Conservation (phyloP, 768 basidiomycete species). For the Russula virescens region DNA sequence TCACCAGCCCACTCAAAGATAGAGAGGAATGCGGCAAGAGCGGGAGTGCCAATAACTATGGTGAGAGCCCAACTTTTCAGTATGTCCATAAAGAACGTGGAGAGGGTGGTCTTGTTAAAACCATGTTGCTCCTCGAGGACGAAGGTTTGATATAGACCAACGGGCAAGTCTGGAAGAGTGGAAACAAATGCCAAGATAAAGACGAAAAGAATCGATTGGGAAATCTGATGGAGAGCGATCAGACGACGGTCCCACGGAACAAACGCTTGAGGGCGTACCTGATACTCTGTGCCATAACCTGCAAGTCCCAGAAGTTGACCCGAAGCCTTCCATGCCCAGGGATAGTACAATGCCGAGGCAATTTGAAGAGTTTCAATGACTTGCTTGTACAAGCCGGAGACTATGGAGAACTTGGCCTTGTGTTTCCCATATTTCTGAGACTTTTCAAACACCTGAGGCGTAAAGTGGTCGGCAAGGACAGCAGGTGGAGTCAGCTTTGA, state of each 20-base stretch:
- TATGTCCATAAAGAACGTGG: conserved; percentile 70
- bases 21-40: conserved; percentile 80
- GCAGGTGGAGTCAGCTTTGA: conserved; percentile 67
- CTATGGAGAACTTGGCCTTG: conserved; percentile 78
- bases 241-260: neutral
- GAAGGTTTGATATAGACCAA: conserved; percentile 83
- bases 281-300: conserved; percentile 67
- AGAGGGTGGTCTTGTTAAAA: conserved; percentile 89
- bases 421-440: conserved; percentile 89
- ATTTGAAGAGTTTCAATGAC: conserved; percentile 62
- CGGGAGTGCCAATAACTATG: conserved; percentile 71
- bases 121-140: conserved; percentile 93
- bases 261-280: conserved; percentile 42
- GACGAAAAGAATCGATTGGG: conserved; percentile 76
- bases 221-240: conserved; percentile 50
- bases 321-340: conserved; percentile 73
- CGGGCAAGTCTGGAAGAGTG: conserved; percentile 64
- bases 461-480: conserved; percentile 64
- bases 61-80: conserved; percentile 74
- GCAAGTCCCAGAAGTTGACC: conserved; percentile 44
- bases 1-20: conserved; percentile 94
- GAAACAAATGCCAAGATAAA: conserved; percentile 61
- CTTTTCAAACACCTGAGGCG: conserved; percentile 69
- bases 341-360: conserved; percentile 64
- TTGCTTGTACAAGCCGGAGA: conserved; percentile 73